These are phyloP conservation scores for Hypoxylon sp. DNA, from an alignment of 2,329 filamentous ascomycete genomes.

Conservation along the genomic window DNA sequence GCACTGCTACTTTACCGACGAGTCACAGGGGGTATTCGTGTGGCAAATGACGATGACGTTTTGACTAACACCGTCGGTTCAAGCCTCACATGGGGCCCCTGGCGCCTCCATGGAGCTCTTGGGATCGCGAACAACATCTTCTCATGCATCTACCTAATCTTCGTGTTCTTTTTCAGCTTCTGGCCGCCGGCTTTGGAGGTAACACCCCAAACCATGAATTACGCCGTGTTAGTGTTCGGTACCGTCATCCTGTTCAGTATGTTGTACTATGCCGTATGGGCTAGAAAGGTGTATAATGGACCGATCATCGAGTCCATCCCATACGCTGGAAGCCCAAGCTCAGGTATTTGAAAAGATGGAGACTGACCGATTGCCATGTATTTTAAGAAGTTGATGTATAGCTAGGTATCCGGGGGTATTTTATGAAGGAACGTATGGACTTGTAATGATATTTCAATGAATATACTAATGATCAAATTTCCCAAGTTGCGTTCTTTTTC, in stretches of 20 bases:
- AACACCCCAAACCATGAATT: constrained; percentile 48
- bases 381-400: neutral
- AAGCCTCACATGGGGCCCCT: constrained; percentile 44
- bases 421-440: neutral
- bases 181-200: constrained; percentile 45
- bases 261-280: constrained; percentile 50
- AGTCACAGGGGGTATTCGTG: constrained; percentile 43
- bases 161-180: constrained; percentile 50
- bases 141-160: constrained; percentile 43
- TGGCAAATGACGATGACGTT: constrained; percentile 31
- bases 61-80: constrained; percentile 43
- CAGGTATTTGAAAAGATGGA: neutral
- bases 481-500: neutral
- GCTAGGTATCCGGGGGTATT: neutral
- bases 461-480: neutral
- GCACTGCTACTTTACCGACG: constrained; percentile 31
- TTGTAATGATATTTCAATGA: neutral
- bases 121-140: constrained; percentile 48
- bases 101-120: constrained; percentile 42
- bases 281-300: constrained; percentile 45
- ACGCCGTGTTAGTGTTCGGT: constrained; percentile 45
- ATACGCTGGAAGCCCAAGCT: constrained; percentile 4
- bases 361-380: neutral
- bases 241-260: constrained; percentile 46
- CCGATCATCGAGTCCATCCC: constrained; percentile 43